Base-by-base conservation (phyloP, 352 stramenopile species). In the Pythium brachiatum region DNA sequence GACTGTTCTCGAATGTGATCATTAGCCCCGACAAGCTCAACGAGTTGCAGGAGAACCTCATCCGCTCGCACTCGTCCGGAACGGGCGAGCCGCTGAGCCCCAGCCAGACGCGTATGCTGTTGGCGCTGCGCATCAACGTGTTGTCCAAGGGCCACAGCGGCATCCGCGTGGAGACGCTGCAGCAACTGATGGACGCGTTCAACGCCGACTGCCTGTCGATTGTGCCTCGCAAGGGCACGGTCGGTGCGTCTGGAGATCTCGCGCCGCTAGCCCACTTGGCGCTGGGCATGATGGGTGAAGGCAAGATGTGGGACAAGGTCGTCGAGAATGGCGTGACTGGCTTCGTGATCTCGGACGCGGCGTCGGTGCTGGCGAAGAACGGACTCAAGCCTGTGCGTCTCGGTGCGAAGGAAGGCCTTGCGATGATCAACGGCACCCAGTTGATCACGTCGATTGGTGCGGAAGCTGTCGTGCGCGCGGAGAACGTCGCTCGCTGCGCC, bases 391-490 rank as follows among this genome's bases (percentile, higher is more conserved):
- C 86, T 29, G 87, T 96, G 36, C 68, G 91, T 47, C 79, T 97
- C 27, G 77, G 82, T 13, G 86, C 89, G 2, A 97, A 97, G 72
- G 89, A 97, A 69, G 89, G 89, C 36, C 78, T 97, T 34, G 89
- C 89, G 20, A 93, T 97, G 79, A 95, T 97, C 69, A 97, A 97
- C 68, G 89, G 89, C 60, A 97, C 89, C 16, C 89, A 97, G 66
- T 64, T 97, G 53, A 97, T 97, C 66, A 94, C 87, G 15, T 89
- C 86, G 0, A 79, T 96, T 23, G 89, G 88, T 18, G 83, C 80
- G 5, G 84, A 96, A 53, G 85, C 87, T 4, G 75, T 96, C 18
- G 75, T 91, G 27, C 84, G 88, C 16, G 84, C 88, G 7, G 73
- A 89, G 56, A 94, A 95, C 43, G 78, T 90, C 5, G 75, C 80